These are phyloP conservation scores for Punctularia strigosozonata DNA, from an alignment of 768 basidiomycete species.

Conservation along the genomic window DNA sequence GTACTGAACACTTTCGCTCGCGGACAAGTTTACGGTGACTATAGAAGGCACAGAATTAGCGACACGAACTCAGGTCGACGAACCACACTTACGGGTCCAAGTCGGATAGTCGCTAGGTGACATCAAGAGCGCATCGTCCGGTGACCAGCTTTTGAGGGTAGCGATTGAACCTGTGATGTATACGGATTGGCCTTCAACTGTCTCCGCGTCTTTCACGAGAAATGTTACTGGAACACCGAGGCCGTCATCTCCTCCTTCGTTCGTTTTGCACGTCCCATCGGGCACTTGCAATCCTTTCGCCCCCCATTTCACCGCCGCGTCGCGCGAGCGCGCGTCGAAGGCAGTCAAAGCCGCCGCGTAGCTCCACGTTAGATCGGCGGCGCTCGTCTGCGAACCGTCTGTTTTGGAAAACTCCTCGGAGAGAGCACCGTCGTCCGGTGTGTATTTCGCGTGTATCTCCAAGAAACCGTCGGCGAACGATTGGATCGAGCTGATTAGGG, in stretches of 20 bases:
- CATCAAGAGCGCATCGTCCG: conserved; percentile 42
- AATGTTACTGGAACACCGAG: conserved; percentile 43
- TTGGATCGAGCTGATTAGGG: conserved; percentile 35
- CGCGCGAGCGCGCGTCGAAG: conserved; percentile 43
- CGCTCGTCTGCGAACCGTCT: conserved; percentile 44
- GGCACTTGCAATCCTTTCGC: conserved; percentile 44
- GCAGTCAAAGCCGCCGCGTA: conserved; percentile 60
- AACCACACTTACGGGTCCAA: conserved; percentile 48
- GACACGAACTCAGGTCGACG: conserved; percentile 4
- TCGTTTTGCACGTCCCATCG: conserved; percentile 27
- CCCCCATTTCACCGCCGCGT: conserved; percentile 48
- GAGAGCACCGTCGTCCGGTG: conserved; percentile 47
- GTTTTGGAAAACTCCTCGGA: conserved; percentile 50
- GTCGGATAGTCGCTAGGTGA: conserved; percentile 46
- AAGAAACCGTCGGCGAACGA: conserved; percentile 59
- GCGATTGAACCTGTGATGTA: conserved; percentile 51
- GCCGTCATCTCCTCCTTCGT: conserved; percentile 12
- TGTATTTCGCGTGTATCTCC: conserved; percentile 43
- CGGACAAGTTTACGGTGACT: background rate
- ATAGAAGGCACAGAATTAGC: conserved; percentile 1
- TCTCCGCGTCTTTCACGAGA: conserved; percentile 49
- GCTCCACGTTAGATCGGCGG: conserved; percentile 64
- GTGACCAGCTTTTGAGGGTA: conserved; percentile 49
- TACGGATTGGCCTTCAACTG: conserved; percentile 55
- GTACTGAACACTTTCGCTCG: conserved; percentile 45